Percentiles rank a stretch among this genome's conserved stretches.
Evolutionary conservation across 2,329 filamentous ascomycete species (phyloP).

Genomic region (Dactylella cylindrospora): DNA sequence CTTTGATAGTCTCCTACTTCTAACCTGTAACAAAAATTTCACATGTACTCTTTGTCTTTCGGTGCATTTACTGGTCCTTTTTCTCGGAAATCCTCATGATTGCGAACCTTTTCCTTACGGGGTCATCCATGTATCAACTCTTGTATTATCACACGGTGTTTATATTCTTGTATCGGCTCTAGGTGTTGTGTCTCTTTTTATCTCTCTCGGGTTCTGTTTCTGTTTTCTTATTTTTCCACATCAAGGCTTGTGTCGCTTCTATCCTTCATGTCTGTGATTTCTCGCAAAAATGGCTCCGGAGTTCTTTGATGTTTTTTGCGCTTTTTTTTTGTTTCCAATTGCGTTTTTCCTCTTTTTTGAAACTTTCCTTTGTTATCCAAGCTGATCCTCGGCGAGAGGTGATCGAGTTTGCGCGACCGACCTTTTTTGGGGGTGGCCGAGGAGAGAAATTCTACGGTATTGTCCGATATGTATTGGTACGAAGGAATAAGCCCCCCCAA

Average conservation of each 20-base stretch:
- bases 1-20: background rate
- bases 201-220: slow-evolving; percentile 4
- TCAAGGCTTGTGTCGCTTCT: slow-evolving; percentile 4
- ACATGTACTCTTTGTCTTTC: slow-evolving; percentile 46
- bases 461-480: too few species aligned
- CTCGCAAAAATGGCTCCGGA: slow-evolving; percentile 32
- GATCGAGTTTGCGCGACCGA: too few species aligned
- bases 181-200: slow-evolving; percentile 21
- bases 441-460: too few species aligned
- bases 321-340: slow-evolving; percentile 7
- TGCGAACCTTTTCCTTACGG: slow-evolving; percentile 40
- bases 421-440: too few species aligned
- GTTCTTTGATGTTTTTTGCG: slow-evolving; percentile 24
- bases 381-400: too few species aligned
- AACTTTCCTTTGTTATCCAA: too few species aligned
- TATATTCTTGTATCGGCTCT: slow-evolving; percentile 28
- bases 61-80: slow-evolving; percentile 46
- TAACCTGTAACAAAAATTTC: slow-evolving; percentile 27
- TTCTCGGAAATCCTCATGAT: slow-evolving; percentile 45
- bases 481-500: too few species aligned
- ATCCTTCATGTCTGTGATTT: slow-evolving; percentile 2
- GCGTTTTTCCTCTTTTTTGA: slow-evolving; percentile 6
- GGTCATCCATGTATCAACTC: slow-evolving; percentile 41
- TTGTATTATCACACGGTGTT: slow-evolving; percentile 40
- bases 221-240: slow-evolving; percentile 10